Evolutionary conservation across 2,329 filamentous ascomycete genomes (phyloP).

Genomic region (Venturia carpophila): DNA sequence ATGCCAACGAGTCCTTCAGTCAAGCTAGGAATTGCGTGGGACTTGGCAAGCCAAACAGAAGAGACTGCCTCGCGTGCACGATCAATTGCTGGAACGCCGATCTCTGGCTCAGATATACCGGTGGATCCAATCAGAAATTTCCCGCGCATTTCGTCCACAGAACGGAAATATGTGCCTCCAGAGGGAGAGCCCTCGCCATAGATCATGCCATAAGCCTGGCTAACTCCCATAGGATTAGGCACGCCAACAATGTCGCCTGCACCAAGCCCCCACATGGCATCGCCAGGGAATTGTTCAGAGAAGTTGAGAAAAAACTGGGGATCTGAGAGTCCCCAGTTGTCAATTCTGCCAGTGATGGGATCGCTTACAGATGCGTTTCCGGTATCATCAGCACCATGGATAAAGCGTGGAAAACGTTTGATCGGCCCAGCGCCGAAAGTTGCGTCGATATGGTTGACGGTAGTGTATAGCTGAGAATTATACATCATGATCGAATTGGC

Average conservation of each 20-base stretch:
- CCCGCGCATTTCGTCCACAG: slow-evolving; percentile 64
- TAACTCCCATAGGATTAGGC: slow-evolving; percentile 86
- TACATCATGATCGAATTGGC: slow-evolving; percentile 73
- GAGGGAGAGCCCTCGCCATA: slow-evolving; percentile 82
- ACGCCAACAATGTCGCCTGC: slow-evolving; percentile 66
- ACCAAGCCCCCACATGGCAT: slow-evolving; percentile 69
- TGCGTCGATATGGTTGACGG: slow-evolving; percentile 72
- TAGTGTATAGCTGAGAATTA: slow-evolving; percentile 71
- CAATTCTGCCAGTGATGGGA: slow-evolving; percentile 64
- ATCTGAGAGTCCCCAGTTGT: slow-evolving; percentile 70
- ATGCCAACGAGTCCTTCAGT: slow-evolving; percentile 77
- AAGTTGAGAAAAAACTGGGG: slow-evolving; percentile 69
- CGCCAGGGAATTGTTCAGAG: slow-evolving; percentile 64
- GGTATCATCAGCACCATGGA: slow-evolving; percentile 75
- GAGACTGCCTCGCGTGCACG: slow-evolving; percentile 63
- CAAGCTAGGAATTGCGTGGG: slow-evolving; percentile 58
- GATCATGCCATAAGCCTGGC: slow-evolving; percentile 73
- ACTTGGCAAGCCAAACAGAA: slow-evolving; percentile 86
- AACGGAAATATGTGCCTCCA: slow-evolving; percentile 71
- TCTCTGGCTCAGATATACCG: slow-evolving; percentile 52
- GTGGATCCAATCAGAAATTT: slow-evolving; percentile 61
- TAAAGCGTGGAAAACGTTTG: slow-evolving; percentile 68
- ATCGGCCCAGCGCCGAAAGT: slow-evolving; percentile 58
- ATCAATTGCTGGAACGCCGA: slow-evolving; percentile 70
- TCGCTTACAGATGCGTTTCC: slow-evolving; percentile 76